Base-by-base conservation (phyloP, 495 filamentous ascomycete genomes). In the Penicillium cinerascens region DNA sequence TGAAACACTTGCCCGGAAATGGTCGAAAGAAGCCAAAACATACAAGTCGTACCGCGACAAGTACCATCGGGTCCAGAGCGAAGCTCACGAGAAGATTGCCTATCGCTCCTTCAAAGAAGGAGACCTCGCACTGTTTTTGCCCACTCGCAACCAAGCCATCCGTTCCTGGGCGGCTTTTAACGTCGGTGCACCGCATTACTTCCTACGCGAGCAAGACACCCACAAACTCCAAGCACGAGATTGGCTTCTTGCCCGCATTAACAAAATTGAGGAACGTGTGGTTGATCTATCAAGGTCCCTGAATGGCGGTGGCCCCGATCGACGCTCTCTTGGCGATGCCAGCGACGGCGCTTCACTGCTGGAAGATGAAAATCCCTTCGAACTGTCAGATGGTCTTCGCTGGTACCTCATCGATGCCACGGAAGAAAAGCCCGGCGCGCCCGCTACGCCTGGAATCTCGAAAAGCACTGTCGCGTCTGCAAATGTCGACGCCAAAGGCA, bases 161-260 rank as follows among this genome's bases (percentile, higher is more conserved):
- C 85, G 93, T 9, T 91, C 93, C 3, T 99, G 93, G 93, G 93
- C 93, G 4, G 93, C 95, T 3, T 99, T 99, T 76, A 99, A 99
- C 63, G 86, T 97, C 42, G 91, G 91, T 1, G 92, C 90, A 45
- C 93, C 93, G 13, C 93, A 99, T 67, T 97, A 91, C 72, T 99
- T 99, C 74, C 76, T 99, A 0, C 87, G 90, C 26, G 93, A 99
- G 68, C 89, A 95, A 67, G 91, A 96, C 49, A 76, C 78, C 0
- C 95, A 97, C 61, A 87, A 91, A 51, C 78, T 99, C 11, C 78
- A 84, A 37, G 82, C 77, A 25, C 79, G 90, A 21, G 95, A 97
- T 59, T 99, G 92, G 90, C 82, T 99, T 4, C 83, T 99, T 5
- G 93, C 95, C 33, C 87, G 93, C 11, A 97, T 99, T 49, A 84